These are phyloP conservation scores for Fusarium odoratissimum DNA, from an alignment of 2,329 filamentous ascomycete species.

Conservation along the genomic window DNA sequence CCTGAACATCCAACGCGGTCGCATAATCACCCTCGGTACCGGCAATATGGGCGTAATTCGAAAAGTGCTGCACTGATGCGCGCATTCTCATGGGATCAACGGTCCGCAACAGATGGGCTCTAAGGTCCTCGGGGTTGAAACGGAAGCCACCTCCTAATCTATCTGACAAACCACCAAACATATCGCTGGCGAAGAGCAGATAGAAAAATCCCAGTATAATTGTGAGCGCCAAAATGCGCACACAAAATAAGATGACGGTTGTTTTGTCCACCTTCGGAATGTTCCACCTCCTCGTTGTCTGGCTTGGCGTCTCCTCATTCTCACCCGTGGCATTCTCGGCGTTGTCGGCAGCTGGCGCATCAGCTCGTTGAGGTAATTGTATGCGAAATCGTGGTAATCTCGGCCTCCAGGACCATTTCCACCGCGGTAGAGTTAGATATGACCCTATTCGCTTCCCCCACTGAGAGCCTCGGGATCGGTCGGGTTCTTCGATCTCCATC, in stretches of 20 bases:
- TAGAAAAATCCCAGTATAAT: slow-evolving; percentile 84
- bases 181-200: slow-evolving; percentile 84
- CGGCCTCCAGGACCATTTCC: slow-evolving; percentile 67
- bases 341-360: slow-evolving; percentile 43
- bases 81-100: slow-evolving; percentile 77
- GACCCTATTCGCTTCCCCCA: slow-evolving; percentile 69
- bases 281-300: slow-evolving; percentile 39
- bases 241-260: slow-evolving; percentile 70
- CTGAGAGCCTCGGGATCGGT: slow-evolving; percentile 55
- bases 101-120: slow-evolving; percentile 77
- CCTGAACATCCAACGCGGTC: slow-evolving; percentile 85
- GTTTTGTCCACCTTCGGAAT: slow-evolving; percentile 57
- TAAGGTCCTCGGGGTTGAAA: slow-evolving; percentile 86
- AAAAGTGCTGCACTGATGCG: slow-evolving; percentile 80
- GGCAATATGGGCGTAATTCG: slow-evolving; percentile 87
- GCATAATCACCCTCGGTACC: slow-evolving; percentile 94
- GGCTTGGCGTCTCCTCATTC: slow-evolving; percentile 43
- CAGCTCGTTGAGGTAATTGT: slow-evolving; percentile 56
- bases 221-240: slow-evolving; percentile 78
- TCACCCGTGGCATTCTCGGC: slow-evolving; percentile 42
- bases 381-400: slow-evolving; percentile 64
- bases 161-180: slow-evolving; percentile 75
- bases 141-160: slow-evolving; percentile 73
- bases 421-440: slow-evolving; percentile 63
- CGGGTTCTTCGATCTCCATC: slow-evolving; percentile 84